phyloP scores from a whole-genome alignment of 805 yeast genomes.

The Saccharomycopsis fodiens region DNA sequence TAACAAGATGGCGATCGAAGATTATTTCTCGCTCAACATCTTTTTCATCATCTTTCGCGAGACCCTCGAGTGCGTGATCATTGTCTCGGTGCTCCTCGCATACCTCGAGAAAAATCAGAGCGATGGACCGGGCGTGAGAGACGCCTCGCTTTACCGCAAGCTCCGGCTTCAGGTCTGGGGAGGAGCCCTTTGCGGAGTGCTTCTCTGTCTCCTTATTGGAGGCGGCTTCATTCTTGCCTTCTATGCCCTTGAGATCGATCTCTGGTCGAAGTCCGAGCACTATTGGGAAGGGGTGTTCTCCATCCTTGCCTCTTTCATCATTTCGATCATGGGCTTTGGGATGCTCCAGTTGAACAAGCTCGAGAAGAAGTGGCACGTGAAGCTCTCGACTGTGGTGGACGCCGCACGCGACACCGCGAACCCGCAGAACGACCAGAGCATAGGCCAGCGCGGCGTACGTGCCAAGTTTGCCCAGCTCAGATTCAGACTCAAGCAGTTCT shows the following conservation, averaged over 20 bases:
- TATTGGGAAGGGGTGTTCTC: conserved; percentile 85
- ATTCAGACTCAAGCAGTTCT: conserved; percentile 29
- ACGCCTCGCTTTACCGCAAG: conserved; percentile 28
- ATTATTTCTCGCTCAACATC: conserved; percentile 30
- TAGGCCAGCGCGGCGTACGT: not conserved
- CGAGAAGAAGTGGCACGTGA: conserved; percentile 74
- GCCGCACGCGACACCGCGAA: conserved; percentile 2
- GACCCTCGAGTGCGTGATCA: conserved; percentile 83
- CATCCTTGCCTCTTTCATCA: conserved; percentile 66
- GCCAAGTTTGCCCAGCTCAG: conserved; percentile 10
- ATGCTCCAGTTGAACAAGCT: conserved; percentile 72
- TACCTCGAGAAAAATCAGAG: conserved; percentile 60
- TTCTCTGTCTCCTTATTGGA: conserved; percentile 67
- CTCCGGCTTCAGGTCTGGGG: conserved; percentile 69
- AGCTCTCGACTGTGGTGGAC: conserved; percentile 37
- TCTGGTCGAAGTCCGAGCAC: conserved; percentile 84
- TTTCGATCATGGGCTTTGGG: conserved; percentile 82
- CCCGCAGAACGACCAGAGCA: conserved; percentile 1
- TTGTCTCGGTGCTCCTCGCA: conserved; percentile 84
- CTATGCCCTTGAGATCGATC: conserved; percentile 70
- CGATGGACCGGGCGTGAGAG: not conserved
- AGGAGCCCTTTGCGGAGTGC: conserved; percentile 70
- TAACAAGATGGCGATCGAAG: conserved; percentile 8
- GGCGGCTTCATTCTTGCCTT: conserved; percentile 60
- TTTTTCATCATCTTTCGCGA: conserved; percentile 92